Evolutionary conservation across 2,329 filamentous ascomycete genomes (phyloP).

Genomic region (Aspergillus quadrilineatus): DNA sequence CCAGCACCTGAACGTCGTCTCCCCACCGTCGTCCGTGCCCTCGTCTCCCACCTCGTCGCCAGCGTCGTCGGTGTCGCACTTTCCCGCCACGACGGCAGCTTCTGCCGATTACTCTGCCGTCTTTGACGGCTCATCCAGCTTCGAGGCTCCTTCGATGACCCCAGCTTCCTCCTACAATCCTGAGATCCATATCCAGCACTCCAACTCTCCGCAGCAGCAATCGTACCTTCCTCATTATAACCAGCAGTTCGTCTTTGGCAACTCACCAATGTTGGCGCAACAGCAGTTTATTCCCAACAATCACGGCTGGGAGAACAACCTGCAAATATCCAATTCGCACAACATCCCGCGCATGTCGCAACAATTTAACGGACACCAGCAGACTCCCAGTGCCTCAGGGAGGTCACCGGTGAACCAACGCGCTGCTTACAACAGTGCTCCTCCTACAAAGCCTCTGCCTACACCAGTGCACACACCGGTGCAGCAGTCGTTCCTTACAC

Average conservation of each 20-base stretch:
- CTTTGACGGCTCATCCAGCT: slow-evolving; percentile 27
- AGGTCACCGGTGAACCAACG: slow-evolving; percentile 40
- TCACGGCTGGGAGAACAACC: slow-evolving; percentile 37
- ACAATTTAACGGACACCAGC: slow-evolving; percentile 17
- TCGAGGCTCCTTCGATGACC: slow-evolving; percentile 44
- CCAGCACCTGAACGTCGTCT: slow-evolving; percentile 31
- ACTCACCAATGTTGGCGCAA: slow-evolving; percentile 42
- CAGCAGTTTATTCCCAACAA: slow-evolving; percentile 37
- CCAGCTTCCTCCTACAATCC: slow-evolving; percentile 40
- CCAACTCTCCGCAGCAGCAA: slow-evolving; percentile 33
- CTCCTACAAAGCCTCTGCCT: slow-evolving; percentile 55
- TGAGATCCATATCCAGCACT: slow-evolving; percentile 34
- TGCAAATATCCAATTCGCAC: slow-evolving; percentile 37
- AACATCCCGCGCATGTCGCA: slow-evolving; percentile 22
- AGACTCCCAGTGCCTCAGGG: slow-evolving; percentile 45
- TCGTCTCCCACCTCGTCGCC: slow-evolving; percentile 37
- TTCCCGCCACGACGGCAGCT: slow-evolving; percentile 29
- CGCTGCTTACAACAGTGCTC: slow-evolving; percentile 35
- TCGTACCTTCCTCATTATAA: slow-evolving; percentile 33
- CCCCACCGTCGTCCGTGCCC: slow-evolving; percentile 39
- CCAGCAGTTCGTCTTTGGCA: slow-evolving; percentile 27
- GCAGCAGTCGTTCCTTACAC: slow-evolving; percentile 51
- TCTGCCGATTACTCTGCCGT: slow-evolving; percentile 26
- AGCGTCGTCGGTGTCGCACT: slow-evolving; percentile 32
- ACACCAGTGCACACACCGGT: slow-evolving; percentile 57